phyloP scores from a whole-genome alignment of 148 eudicot species.

The Euryodendron excelsum region DNA sequence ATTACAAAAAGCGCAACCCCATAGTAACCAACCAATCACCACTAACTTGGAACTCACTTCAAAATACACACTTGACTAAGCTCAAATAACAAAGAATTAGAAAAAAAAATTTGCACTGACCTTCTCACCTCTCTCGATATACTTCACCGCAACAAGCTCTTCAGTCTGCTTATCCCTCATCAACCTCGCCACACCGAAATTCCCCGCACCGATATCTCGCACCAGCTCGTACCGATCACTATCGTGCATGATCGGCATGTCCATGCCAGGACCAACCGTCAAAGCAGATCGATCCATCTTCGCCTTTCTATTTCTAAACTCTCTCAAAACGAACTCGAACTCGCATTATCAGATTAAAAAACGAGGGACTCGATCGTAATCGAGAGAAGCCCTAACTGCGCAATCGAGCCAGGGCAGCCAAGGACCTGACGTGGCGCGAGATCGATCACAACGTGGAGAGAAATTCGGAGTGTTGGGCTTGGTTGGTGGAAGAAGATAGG shows the following conservation, averaged over 20 bases:
- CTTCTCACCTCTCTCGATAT: slow-evolving; percentile 85
- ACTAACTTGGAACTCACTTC: too few relatives aligned
- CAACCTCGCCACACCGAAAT: slow-evolving; percentile 77
- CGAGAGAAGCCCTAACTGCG: neutral
- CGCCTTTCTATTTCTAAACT: neutral
- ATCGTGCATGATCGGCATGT: slow-evolving; percentile 66
- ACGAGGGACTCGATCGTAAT: neutral
- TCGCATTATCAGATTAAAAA: slow-evolving; percentile 5
- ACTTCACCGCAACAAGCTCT: slow-evolving; percentile 79
- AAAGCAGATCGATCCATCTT: slow-evolving; percentile 29
- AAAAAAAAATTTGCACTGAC: slow-evolving; percentile 22
- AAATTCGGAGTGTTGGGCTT: neutral
- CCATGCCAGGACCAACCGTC: slow-evolving; percentile 37
- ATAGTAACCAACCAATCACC: neutral
- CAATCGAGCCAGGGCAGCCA: neutral
- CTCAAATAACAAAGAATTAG: neutral
- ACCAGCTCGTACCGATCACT: slow-evolving; percentile 70
- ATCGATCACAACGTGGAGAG: slow-evolving; percentile 9
- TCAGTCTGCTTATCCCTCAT: slow-evolving; percentile 65
- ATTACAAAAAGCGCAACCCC: neutral
- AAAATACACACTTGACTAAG: neutral
- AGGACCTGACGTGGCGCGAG: neutral
- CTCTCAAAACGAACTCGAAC: neutral
- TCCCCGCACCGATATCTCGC: slow-evolving; percentile 74
- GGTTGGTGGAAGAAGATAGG: slow-evolving; percentile 27